Percentiles rank a stretch among this genome's conserved stretches.
Evolutionary conservation across 768 basidiomycete genomes (phyloP).

Genomic region (Grammothele lineata): DNA sequence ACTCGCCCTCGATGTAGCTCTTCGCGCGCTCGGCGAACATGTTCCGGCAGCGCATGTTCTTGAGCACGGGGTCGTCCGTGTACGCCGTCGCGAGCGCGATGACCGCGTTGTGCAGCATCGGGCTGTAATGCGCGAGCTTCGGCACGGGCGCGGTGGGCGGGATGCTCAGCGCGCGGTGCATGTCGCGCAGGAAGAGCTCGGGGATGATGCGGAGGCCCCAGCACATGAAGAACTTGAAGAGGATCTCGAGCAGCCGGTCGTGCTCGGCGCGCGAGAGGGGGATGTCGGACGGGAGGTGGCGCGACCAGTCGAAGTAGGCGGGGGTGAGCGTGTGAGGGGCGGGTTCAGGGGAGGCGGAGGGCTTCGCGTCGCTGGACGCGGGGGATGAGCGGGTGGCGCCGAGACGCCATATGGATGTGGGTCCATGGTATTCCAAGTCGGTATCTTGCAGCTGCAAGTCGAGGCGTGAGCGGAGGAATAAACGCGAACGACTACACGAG

Average conservation of each 20-base stretch:
- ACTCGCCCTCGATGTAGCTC: conserved; percentile 35
- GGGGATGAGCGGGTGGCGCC: conserved; percentile 19
- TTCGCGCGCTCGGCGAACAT: conserved; percentile 36
- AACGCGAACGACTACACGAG: too few species aligned
- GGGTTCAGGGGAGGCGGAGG: conserved; percentile 11
- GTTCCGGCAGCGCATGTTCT: conserved; percentile 24
- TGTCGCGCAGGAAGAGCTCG: conserved; percentile 37
- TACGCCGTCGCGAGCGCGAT: conserved; percentile 40
- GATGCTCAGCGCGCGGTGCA: conserved; percentile 32
- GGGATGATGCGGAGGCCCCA: conserved; percentile 39
- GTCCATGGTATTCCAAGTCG: conserved; percentile 27
- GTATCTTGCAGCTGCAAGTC: conserved; percentile 22
- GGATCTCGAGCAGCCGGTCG: conserved; percentile 31
- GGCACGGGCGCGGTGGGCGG: conserved; percentile 26
- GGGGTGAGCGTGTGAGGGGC: conserved; percentile 4
- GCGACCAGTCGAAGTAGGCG: conserved; percentile 26
- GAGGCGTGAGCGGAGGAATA: too few species aligned
- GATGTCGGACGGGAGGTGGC: conserved; percentile 28
- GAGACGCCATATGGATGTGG: conserved; percentile 29
- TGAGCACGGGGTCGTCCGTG: conserved; percentile 33
- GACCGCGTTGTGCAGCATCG: conserved; percentile 68
- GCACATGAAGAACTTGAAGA: conserved; percentile 36
- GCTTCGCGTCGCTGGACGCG: conserved; percentile 5
- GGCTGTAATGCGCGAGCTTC: conserved; percentile 59
- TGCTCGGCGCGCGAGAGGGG: conserved; percentile 27